Base-by-base conservation (phyloP, 257 asterid genomes). In the Henckelia pumila region DNA sequence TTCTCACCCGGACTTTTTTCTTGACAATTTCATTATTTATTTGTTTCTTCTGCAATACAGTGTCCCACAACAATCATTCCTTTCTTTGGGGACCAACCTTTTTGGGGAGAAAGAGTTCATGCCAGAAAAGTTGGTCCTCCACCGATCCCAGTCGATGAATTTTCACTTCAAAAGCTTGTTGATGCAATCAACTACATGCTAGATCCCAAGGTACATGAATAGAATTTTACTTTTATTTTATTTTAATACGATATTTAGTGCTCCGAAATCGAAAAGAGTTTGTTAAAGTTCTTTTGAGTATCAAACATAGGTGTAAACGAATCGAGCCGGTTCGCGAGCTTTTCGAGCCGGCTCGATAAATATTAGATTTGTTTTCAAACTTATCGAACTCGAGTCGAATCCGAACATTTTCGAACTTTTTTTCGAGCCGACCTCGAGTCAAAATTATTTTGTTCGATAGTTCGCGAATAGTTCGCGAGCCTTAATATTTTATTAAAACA, bases 61-160 rank as follows among this genome's bases (percentile, higher is more conserved):
- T 93, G 96, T 78, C 96, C 98, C 6, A 87, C 98, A 59, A 81
- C 96, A 61, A 70, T 92, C 69, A 85, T 92, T 33, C 98, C 96
- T 13, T 92, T 92, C 79, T 92, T 92, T n/a, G 96, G 96, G 6
- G 98, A 92, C 78, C 95, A 92, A 77, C 98, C 95, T 23, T 92
- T 92, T 73, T 92, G 98, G 98, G 98, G 98, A 66, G 96, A 86
- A 49, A 85, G 96, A 78, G 96, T 92, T 61, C 92, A 92, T 61
- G 86, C 83, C 40, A 79, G 96, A 80, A 95, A 92, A 23, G 91
- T 89, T 22, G 96, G 96, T 63, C 98, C 96, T 69, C 71, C 85
- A 23, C 95, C 98, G 11, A 92, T 92, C 74, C 96, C 91, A n/a
- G 83, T 89, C 7, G 96, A 89, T 6, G 91, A 89, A 75, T 89